phyloP scores from a whole-genome alignment of 306 rosid genomes.

The Cotoneaster glaucophyllus region DNA sequence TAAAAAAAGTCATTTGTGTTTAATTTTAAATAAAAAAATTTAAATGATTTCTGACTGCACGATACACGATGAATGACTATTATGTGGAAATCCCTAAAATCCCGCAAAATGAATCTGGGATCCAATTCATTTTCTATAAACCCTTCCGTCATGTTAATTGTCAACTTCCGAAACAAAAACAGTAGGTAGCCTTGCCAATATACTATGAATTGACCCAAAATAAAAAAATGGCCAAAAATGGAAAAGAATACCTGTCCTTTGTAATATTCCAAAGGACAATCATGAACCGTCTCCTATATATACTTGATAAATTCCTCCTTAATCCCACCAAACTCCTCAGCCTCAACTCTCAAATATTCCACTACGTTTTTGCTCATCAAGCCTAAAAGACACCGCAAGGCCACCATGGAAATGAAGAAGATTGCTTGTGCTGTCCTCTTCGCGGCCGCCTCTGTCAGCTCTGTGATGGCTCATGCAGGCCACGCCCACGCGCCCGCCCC shows the following conservation, averaged over 20 bases:
- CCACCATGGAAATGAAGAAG: slow-evolving; percentile 46
- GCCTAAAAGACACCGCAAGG: not conserved
- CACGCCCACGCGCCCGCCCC: slow-evolving; percentile 20
- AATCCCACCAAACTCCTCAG: not conserved
- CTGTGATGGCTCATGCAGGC: slow-evolving; percentile 28
- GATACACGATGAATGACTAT: too few relatives aligned
- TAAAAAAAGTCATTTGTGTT: too few relatives aligned
- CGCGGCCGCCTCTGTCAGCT: slow-evolving; percentile 29
- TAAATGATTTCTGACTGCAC: too few relatives aligned
- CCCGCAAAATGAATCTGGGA: too few relatives aligned
- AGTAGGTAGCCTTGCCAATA: too few relatives aligned
- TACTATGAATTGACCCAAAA: too few relatives aligned
- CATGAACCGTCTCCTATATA: not conserved
- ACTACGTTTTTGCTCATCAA: not conserved
- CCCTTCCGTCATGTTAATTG: not conserved
- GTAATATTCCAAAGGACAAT: not conserved
- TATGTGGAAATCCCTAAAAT: too few relatives aligned
- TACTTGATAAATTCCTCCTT: not conserved
- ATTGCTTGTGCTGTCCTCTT: slow-evolving; percentile 32
- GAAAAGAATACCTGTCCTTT: not conserved
- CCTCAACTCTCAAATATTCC: not conserved
- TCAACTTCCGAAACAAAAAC: not conserved
- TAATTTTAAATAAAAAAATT: too few relatives aligned
- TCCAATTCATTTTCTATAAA: too few relatives aligned
- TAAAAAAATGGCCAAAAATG: too few relatives aligned